These are phyloP conservation scores for Aspergillus fumigatus DNA, from an alignment of 2,329 filamentous ascomycete genomes.

Conservation along the genomic window DNA sequence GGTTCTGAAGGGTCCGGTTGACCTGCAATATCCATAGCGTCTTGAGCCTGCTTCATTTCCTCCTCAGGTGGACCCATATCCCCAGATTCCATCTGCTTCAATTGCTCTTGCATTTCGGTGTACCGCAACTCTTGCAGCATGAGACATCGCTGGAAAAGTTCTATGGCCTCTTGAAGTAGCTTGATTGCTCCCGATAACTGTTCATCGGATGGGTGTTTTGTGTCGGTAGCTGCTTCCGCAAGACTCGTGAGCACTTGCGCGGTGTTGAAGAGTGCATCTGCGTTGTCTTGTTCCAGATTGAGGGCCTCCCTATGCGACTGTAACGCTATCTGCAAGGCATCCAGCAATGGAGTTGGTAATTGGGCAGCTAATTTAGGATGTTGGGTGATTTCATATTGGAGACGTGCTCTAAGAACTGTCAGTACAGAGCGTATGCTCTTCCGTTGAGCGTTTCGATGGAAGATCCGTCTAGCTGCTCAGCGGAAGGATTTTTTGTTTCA, in stretches of 20 bases:
- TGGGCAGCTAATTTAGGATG: constrained; percentile 59
- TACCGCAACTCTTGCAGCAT: constrained; percentile 49
- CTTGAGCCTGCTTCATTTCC: constrained; percentile 9
- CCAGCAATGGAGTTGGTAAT: constrained; percentile 50
- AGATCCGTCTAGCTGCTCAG: neutral
- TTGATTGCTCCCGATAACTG: constrained; percentile 46
- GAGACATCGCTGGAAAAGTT: constrained; percentile 56
- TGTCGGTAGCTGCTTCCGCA: constrained; percentile 56
- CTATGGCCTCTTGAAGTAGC: constrained; percentile 56
- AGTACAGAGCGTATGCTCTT: constrained; percentile 3
- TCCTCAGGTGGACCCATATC: constrained; percentile 12
- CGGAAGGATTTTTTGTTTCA: neutral
- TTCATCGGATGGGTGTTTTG: constrained; percentile 42
- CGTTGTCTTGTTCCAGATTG: constrained; percentile 56
- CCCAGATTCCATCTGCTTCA: constrained; percentile 33
- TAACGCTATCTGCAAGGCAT: constrained; percentile 58
- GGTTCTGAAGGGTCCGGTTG: constrained; percentile 22
- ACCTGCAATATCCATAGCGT: constrained; percentile 7
- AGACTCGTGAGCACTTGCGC: constrained; percentile 65
- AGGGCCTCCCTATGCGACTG: constrained; percentile 61
- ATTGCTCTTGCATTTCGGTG: constrained; percentile 43
- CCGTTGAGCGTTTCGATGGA: neutral
- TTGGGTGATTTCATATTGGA: constrained; percentile 66
- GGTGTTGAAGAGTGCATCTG: constrained; percentile 67
- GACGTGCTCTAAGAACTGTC: constrained; percentile 52